phyloP scores from a whole-genome alignment of 176 grass and related monocot genomes.

The Phoenix roebelenii region DNA sequence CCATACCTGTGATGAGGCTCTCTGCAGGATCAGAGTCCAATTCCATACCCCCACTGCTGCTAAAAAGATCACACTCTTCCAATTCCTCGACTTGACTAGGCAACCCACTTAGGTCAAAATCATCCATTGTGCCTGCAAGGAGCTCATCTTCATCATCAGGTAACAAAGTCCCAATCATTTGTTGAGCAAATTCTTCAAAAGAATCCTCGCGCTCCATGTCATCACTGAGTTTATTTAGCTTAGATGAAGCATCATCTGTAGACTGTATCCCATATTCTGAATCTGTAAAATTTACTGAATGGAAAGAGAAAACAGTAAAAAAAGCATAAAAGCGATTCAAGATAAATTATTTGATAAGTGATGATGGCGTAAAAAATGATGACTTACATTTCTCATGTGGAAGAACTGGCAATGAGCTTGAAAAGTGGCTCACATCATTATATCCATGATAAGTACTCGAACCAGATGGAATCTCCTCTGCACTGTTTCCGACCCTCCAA shows the following conservation, averaged over 20 bases:
- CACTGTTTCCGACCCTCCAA: conserved; percentile 20
- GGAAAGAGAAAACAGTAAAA: neutral
- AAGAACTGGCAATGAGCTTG: conserved; percentile 74
- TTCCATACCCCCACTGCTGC: conserved; percentile 71
- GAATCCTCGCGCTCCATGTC: conserved; percentile 42
- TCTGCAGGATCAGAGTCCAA: conserved; percentile 60
- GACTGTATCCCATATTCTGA: too few relatives aligned
- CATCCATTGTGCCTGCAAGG: conserved; percentile 49
- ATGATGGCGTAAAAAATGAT: neutral
- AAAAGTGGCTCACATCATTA: conserved; percentile 60
- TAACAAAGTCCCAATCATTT: conserved; percentile 38
- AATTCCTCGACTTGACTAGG: conserved; percentile 37
- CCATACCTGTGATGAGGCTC: conserved; percentile 42
- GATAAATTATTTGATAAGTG: neutral
- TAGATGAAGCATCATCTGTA: conserved; percentile 32
- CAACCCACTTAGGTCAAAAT: conserved; percentile 28
- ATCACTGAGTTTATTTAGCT: conserved; percentile 24
- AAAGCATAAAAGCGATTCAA: neutral
- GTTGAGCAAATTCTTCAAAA: conserved; percentile 51
- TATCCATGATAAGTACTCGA: conserved; percentile 13
- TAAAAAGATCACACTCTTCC: conserved; percentile 89
- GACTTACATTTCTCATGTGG: conserved; percentile 53
- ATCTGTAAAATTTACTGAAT: conserved; percentile 18
- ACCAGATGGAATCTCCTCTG: conserved; percentile 14
- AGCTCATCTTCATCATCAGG: conserved; percentile 79